phyloP scores from a whole-genome alignment of 306 rosid genomes.

The Dryas alaskensis region DNA sequence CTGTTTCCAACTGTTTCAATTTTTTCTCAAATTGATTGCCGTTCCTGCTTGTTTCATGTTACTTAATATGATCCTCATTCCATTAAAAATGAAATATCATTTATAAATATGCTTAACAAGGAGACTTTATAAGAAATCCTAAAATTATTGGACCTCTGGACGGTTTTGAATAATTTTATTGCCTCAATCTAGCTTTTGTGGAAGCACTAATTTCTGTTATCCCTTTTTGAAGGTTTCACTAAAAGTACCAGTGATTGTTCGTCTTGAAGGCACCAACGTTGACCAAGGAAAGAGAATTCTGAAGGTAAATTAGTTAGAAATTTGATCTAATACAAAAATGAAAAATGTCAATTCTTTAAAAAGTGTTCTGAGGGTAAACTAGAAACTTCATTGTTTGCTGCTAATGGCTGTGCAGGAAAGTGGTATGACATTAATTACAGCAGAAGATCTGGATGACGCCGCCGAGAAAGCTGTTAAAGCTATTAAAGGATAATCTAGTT shows the following conservation, averaged over 20 bases:
- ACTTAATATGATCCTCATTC: neutral
- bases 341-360: constrained; percentile 7
- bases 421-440: constrained; percentile 81
- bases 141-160: neutral
- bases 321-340: neutral
- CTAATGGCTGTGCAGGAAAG: constrained; percentile 72
- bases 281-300: constrained; percentile 91
- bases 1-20: neutral
- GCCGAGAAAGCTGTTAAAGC: constrained; percentile 93
- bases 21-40: neutral
- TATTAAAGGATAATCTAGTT: constrained; percentile 37
- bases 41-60: neutral
- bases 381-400: constrained; percentile 6
- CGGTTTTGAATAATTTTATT: constrained; percentile 1
- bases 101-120: neutral
- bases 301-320: constrained; percentile 39
- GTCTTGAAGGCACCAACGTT: constrained; percentile 98
- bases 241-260: constrained; percentile 91
- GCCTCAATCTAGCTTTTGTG: neutral
- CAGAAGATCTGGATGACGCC: constrained; percentile 97
- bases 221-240: constrained; percentile 58
- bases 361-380: constrained; percentile 31
- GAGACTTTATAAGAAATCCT: neutral
- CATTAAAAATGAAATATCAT: neutral
- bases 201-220: constrained; percentile 24